phyloP scores from a whole-genome alignment of 2,329 filamentous ascomycete species.

The Alternaria panax region DNA sequence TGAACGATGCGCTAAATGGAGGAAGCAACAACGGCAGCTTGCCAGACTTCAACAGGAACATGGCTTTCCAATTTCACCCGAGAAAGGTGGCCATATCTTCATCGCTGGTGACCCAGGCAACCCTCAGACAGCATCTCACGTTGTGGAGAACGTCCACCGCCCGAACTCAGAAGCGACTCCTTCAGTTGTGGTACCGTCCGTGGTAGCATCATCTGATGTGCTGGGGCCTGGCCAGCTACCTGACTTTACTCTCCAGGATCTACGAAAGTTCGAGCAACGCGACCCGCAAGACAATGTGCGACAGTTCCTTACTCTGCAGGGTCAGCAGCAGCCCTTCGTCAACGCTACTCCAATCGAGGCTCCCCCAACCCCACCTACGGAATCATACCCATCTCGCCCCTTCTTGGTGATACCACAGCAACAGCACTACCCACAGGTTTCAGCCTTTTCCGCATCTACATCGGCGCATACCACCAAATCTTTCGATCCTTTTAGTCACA shows the following conservation, averaged over 20 bases:
- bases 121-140: conserved; percentile 67
- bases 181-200: conserved; percentile 58
- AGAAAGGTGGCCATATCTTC: conserved; percentile 73
- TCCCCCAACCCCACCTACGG: conserved; percentile 49
- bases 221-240: conserved; percentile 74
- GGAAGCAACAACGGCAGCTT: conserved; percentile 79
- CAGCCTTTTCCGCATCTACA: conserved; percentile 47
- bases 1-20: conserved; percentile 83
- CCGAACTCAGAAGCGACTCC: conserved; percentile 78
- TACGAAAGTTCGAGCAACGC: conserved; percentile 72
- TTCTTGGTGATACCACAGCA: conserved; percentile 42
- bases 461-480: conserved; percentile 43
- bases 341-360: conserved; percentile 70
- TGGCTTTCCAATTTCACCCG: conserved; percentile 66
- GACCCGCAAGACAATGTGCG: conserved; percentile 93
- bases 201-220: conserved; percentile 90
- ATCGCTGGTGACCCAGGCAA: conserved; percentile 82
- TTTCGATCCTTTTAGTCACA: conserved; percentile 34
- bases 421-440: conserved; percentile 37
- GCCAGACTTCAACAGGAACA: conserved; percentile 78
- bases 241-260: conserved; percentile 74
- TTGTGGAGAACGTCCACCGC: conserved; percentile 63
- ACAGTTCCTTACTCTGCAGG: conserved; percentile 89
- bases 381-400: conserved; percentile 50
- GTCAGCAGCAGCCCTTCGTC: conserved; percentile 66